A percentile compares a stretch with the other conserved stretches of the same genome.
These are phyloP conservation scores for Nicotiana tomentosiformis DNA, from an alignment of 257 asterid species.

Conservation along the genomic window DNA sequence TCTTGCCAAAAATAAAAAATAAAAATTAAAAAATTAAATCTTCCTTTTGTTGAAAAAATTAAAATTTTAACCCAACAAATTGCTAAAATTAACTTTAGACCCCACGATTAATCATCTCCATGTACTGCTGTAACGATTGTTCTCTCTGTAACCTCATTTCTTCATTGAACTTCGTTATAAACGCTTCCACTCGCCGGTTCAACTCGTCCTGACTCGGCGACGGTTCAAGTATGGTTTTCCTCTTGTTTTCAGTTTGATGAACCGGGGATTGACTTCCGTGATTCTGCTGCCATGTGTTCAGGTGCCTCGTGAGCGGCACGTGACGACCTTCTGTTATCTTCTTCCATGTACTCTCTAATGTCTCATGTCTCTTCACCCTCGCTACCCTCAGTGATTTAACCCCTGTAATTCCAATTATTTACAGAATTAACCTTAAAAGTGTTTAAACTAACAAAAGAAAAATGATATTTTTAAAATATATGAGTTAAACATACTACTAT, in stretches of 20 bases:
- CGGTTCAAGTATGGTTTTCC: slow-evolving; percentile 28
- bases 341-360: slow-evolving; percentile 30
- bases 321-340: slow-evolving; percentile 24
- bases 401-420: neutral
- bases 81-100: slow-evolving; percentile 7
- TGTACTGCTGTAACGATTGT: slow-evolving; percentile 48
- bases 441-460: neutral
- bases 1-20: neutral
- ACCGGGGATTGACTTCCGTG: slow-evolving; percentile 20
- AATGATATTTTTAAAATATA: too few species aligned
- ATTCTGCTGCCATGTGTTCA: slow-evolving; percentile 20
- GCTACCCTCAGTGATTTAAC: slow-evolving; percentile 1
- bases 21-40: neutral
- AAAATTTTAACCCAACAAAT: neutral
- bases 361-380: slow-evolving; percentile 17
- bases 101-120: slow-evolving; percentile 52
- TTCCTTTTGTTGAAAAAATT: neutral
- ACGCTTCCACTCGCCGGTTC: slow-evolving; percentile 64
- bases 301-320: slow-evolving; percentile 18
- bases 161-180: slow-evolving; percentile 53
- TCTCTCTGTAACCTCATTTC: slow-evolving; percentile 72
- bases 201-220: slow-evolving; percentile 62
- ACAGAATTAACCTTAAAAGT: neutral
- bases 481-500: too few species aligned
- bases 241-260: neutral